Evolutionary conservation across 2,329 filamentous ascomycete species (phyloP).

Genomic region (Talaromyces atroroseus): DNA sequence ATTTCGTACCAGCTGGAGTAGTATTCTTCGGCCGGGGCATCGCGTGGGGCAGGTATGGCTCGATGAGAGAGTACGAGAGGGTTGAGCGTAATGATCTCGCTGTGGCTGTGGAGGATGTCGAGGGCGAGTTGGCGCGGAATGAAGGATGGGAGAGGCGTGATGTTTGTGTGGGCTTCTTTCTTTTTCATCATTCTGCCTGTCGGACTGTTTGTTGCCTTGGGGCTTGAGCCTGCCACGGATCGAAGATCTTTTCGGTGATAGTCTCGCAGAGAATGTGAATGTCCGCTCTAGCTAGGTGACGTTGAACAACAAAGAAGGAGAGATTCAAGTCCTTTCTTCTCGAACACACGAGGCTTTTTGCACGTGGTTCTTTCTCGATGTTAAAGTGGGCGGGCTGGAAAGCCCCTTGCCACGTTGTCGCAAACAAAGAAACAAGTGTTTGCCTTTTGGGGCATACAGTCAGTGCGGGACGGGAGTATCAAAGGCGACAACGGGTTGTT

Average conservation of each 20-base stretch:
- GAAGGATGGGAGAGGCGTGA: slow-evolving; percentile 65
- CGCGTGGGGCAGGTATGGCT: slow-evolving; percentile 60
- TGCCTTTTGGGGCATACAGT: too few species aligned
- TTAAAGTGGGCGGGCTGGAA: neutral
- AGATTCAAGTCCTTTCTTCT: neutral
- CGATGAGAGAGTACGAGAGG: slow-evolving; percentile 69
- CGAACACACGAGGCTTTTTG: too few species aligned
- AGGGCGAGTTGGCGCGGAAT: slow-evolving; percentile 64
- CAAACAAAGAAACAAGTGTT: neutral
- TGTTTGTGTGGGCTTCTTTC: slow-evolving; percentile 66
- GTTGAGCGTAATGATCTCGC: slow-evolving; percentile 80
- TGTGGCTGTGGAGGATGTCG: slow-evolving; percentile 67
- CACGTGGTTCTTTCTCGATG: too few species aligned
- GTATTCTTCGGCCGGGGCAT: slow-evolving; percentile 64
- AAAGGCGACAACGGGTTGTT: too few species aligned
- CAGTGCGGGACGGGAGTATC: too few species aligned
- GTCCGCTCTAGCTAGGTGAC: neutral
- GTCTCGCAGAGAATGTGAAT: neutral
- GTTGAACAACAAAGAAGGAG: neutral
- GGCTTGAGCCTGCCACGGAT: neutral
- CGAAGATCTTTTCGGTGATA: neutral
- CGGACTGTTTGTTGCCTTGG: neutral
- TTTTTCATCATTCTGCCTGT: slow-evolving; percentile 55
- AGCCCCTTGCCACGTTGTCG: neutral
- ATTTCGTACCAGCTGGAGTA: slow-evolving; percentile 69